Base-by-base conservation (phyloP, 2,329 filamentous ascomycete species). In the Neonectria hederae region DNA sequence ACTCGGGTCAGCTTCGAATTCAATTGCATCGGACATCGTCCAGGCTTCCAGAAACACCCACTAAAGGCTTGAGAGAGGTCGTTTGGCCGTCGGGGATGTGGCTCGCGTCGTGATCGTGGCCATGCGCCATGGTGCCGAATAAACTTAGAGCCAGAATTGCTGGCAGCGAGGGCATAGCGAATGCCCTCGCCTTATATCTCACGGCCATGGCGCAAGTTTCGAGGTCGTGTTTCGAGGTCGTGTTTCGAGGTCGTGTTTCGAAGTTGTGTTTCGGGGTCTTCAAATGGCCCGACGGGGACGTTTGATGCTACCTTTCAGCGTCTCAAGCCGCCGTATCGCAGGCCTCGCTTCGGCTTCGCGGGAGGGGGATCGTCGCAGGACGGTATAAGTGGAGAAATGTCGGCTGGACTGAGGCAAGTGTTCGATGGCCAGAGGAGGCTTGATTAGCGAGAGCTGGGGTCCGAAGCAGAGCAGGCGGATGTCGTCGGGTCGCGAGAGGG, bases 31-130 rank as follows among this genome's bases (percentile, higher is more conserved):
- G n/a, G 2, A 19, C 4, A 10, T n/a, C 3, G 8, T 2, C 30
- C n/a, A 28, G 21, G 1, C 5, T 21, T 21, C 55, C n/a, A 42
- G 40, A 24, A 43, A 54, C 24, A 79, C 89, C 64, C 83, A 92
- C 90, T 72, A 95, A 86, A 1, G 92, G 92, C 35, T 95, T 92
- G 49, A 79, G 74, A n/a, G 91, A 92, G 73, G 92, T 82, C 30
- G 86, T 84, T 70, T 89, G 80, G 72, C 92, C 92, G 69, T 92
- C 89, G 17, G 88, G 86, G 66, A 96, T 90, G 49, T 86, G 81
- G 56, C 80, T 80, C 54, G 80, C 79, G 69, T 79, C 76, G 68
- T 82, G 80, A 45, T 86, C 84, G 77, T 88, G 86, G 53, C 76
- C 79, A n/a, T 65, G 57, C 10, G 71, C 70, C 42, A 70, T 65